Evolutionary conservation across 768 basidiomycete species (phyloP).

Genomic region (Suillus variegatus): DNA sequence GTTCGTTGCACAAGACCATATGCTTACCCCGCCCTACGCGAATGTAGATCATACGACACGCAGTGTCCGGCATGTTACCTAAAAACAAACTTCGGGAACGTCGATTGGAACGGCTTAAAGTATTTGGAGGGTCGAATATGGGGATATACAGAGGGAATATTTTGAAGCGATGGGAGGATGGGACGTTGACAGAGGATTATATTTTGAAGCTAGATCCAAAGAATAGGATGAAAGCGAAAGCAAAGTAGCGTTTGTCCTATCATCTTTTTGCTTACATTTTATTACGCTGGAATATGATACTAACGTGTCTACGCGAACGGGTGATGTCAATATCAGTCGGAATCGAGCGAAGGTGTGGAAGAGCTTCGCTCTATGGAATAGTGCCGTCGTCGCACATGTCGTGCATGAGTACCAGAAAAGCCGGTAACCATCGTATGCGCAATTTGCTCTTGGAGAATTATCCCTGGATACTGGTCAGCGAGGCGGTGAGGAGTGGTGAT

Average conservation of each 20-base stretch:
- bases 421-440: slow-evolving; percentile 27
- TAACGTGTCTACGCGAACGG: background rate
- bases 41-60: slow-evolving; percentile 86
- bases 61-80: slow-evolving; percentile 97
- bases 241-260: slow-evolving; percentile 16
- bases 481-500: background rate
- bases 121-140: slow-evolving; percentile 81
- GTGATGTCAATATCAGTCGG: background rate
- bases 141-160: slow-evolving; percentile 78
- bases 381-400: background rate
- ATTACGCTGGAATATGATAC: slow-evolving; percentile 1
- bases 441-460: slow-evolving; percentile 70
- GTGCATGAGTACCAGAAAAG: background rate
- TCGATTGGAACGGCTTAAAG: slow-evolving; percentile 82
- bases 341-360: background rate
- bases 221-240: slow-evolving; percentile 20
- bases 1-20: background rate
- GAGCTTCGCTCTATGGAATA: slow-evolving; percentile 4
- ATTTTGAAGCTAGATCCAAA: slow-evolving; percentile 27
- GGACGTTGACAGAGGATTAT: slow-evolving; percentile 54
- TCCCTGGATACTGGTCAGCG: slow-evolving; percentile 40
- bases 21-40: slow-evolving; percentile 1
- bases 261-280: slow-evolving; percentile 7
- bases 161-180: slow-evolving; percentile 82
- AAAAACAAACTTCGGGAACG: slow-evolving; percentile 95